Evolutionary conservation across 2,329 filamentous ascomycete genomes (phyloP).

Genomic region (Paecilomyces sp.): DNA sequence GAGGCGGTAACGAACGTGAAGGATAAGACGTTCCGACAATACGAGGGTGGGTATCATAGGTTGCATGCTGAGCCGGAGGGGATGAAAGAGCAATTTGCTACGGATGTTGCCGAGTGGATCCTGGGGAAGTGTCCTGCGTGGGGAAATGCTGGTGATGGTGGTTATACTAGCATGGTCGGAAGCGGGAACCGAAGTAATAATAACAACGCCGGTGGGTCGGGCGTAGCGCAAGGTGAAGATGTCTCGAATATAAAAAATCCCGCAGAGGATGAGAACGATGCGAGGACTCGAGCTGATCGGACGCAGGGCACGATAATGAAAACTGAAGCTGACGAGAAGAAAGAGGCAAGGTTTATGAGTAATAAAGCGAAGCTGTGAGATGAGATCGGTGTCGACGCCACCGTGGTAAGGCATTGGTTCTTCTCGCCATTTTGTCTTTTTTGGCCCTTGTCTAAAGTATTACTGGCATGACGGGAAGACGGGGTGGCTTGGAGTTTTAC

Average conservation of each 20-base stretch:
- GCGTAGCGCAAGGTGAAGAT: background rate
- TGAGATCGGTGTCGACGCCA: background rate
- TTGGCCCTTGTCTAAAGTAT: background rate
- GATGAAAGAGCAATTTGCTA: constrained; percentile 32
- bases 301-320: background rate
- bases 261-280: background rate
- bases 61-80: constrained; percentile 25
- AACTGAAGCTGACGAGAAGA: background rate
- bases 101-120: constrained; percentile 62
- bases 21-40: constrained; percentile 66
- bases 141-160: no score
- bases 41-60: constrained; percentile 74
- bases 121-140: constrained; percentile 23
- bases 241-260: background rate
- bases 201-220: no score
- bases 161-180: no score
- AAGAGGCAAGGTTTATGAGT: no score
- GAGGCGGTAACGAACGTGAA: constrained; percentile 45
- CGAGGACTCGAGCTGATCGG: background rate
- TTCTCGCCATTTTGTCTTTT: background rate
- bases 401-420: background rate
- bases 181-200: no score
- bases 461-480: background rate
- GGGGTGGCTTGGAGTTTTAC: background rate
- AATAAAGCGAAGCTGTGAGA: background rate